Percentiles rank a stretch among this genome's conserved stretches.
Conservation (phyloP, 2,329 filamentous ascomycete species). For the Talaromyces sp. region DNA sequence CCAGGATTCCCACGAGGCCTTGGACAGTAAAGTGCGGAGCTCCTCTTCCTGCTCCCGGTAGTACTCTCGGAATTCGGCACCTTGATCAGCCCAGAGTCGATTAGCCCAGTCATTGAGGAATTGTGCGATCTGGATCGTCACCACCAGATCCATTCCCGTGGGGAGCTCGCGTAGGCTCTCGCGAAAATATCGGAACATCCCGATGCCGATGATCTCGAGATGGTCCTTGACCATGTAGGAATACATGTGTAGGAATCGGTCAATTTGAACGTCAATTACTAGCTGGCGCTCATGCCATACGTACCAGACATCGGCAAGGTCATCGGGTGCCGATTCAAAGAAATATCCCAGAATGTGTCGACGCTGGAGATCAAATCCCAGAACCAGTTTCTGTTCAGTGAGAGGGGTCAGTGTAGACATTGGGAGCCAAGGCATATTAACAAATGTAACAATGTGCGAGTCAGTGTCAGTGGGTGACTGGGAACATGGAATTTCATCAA, state of each 20-base stretch:
- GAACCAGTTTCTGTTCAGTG: slow-evolving; percentile 25
- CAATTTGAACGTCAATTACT: slow-evolving; percentile 25
- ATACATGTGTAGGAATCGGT: slow-evolving; percentile 27
- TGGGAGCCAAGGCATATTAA: slow-evolving; percentile 1
- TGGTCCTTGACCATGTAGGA: slow-evolving; percentile 20
- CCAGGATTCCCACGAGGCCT: slow-evolving; percentile 26
- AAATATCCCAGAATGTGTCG: slow-evolving; percentile 28
- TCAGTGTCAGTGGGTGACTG: background rate
- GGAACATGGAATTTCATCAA: slow-evolving; percentile 10
- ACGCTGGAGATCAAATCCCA: slow-evolving; percentile 30
- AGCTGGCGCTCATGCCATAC: slow-evolving; percentile 31
- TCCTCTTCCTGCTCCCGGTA: slow-evolving; percentile 22
- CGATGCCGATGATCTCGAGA: slow-evolving; percentile 20
- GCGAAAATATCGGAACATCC: slow-evolving; percentile 29
- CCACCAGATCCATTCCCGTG: slow-evolving; percentile 36
- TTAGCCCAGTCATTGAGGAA: slow-evolving; percentile 34
- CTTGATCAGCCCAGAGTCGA: slow-evolving; percentile 4
- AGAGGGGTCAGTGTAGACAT: background rate
- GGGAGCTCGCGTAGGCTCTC: slow-evolving; percentile 20
- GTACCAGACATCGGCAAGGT: slow-evolving; percentile 26
- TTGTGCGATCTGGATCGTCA: slow-evolving; percentile 33
- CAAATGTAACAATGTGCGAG: slow-evolving; percentile 1
- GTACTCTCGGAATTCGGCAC: slow-evolving; percentile 11
- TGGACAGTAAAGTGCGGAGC: slow-evolving; percentile 29
- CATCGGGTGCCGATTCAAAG: slow-evolving; percentile 27